Conservation (phyloP, 208 protist species). For the Acanthamoeba royreba region DNA sequence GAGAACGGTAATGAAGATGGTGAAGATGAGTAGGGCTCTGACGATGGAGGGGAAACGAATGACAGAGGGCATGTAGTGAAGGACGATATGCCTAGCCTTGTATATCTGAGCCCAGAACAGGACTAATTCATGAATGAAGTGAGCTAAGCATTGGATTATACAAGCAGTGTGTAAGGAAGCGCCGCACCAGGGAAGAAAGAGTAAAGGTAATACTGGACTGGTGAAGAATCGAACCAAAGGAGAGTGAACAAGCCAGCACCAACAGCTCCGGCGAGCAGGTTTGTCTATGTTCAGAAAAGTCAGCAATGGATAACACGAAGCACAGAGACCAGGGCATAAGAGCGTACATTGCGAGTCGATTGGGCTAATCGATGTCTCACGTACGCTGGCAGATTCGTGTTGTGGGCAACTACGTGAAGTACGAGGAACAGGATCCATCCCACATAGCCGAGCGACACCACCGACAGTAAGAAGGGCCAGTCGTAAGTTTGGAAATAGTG, state of each 20-base stretch:
- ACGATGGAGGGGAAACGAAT: not conserved
- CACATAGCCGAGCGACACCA: conserved; percentile 65
- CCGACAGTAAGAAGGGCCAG: conserved; percentile 62
- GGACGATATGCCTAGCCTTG: not conserved
- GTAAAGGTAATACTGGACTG: conserved; percentile 57
- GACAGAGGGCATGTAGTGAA: not conserved
- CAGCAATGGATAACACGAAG: too few relatives aligned
- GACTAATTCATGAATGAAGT: too few relatives aligned
- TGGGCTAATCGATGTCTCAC: not conserved
- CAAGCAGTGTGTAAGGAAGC: not conserved
- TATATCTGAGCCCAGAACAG: not conserved
- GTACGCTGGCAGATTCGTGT: conserved; percentile 47
- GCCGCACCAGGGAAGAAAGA: conserved; percentile 17
- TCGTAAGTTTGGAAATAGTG: conserved; percentile 78
- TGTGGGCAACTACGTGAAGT: conserved; percentile 60
- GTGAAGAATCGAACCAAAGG: conserved; percentile 35
- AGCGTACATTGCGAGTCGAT: not conserved
- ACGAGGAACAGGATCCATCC: conserved; percentile 66
- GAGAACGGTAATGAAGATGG: not conserved
- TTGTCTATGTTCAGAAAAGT: not conserved
- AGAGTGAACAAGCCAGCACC: not conserved
- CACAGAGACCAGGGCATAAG: not conserved
- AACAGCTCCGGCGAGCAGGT: not conserved
- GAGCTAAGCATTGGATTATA: not conserved
- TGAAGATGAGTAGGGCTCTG: not conserved